These are phyloP conservation scores for Pholiota adiposa DNA, from an alignment of 1,284 basidiomycete species.

Conservation along the genomic window DNA sequence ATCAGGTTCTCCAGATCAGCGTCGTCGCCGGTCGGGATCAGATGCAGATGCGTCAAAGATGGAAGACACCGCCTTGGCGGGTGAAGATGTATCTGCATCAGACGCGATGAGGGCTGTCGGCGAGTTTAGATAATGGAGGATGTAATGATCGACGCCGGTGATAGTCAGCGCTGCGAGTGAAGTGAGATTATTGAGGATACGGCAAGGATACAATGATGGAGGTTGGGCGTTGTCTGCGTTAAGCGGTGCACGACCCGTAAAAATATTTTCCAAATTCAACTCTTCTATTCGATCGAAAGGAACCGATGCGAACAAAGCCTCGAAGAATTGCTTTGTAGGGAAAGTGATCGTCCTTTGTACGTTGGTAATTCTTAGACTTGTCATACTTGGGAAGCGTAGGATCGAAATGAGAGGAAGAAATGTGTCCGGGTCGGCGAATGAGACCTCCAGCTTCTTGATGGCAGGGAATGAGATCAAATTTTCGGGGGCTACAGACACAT, in stretches of 20 bases:
- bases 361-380: background rate
- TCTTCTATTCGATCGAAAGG: background rate
- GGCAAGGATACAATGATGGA: conserved; percentile 1
- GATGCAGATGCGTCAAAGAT: conserved; percentile 1
- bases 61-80: background rate
- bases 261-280: conserved; percentile 1
- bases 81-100: background rate
- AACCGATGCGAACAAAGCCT: background rate
- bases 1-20: background rate
- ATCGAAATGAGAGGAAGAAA: conserved; percentile 2
- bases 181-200: background rate
- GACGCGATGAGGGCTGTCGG: background rate
- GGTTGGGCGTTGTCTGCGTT: background rate
- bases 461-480: background rate
- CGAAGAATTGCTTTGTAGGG: background rate
- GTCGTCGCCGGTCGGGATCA: background rate
- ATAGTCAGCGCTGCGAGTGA: background rate
- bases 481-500: background rate
- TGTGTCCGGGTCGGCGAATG: conserved; percentile 5
- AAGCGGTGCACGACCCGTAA: background rate
- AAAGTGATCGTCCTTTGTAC: background rate
- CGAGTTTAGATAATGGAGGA: conserved; percentile 3
- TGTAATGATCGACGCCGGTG: background rate
- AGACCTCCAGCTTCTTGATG: conserved; percentile 1
- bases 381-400: background rate